A percentile compares a stretch with the other conserved stretches of the same genome.
Conservation (phyloP, 2,329 filamentous ascomycete species). For the Aspergillus awamori region DNA sequence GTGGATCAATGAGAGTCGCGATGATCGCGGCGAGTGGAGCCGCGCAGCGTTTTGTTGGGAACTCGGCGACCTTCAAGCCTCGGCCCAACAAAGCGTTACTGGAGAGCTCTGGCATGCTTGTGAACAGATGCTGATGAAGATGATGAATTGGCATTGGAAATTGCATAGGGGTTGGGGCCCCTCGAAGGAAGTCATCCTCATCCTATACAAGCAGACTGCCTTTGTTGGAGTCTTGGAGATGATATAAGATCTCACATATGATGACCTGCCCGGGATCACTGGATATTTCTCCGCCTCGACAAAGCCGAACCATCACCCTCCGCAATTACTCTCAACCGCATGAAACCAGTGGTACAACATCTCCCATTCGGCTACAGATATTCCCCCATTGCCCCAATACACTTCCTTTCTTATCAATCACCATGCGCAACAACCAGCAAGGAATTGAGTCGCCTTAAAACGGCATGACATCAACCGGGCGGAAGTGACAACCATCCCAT, state of each 20-base stretch:
- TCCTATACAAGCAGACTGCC: too few species aligned
- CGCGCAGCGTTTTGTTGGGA: constrained; percentile 22
- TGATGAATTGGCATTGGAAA: neutral
- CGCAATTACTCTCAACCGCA: too few species aligned
- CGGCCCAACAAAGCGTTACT: constrained; percentile 17
- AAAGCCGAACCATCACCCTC: too few species aligned
- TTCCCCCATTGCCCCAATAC: neutral
- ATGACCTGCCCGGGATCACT: neutral
- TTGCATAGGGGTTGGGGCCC: too few species aligned
- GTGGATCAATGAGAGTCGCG: constrained; percentile 8
- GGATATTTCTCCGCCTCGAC: neutral
- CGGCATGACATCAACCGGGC: neutral
- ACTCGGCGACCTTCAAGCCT: constrained; percentile 14
- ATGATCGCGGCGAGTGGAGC: constrained; percentile 16
- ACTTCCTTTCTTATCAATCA: neutral
- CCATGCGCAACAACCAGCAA: neutral
- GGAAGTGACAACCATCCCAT: neutral
- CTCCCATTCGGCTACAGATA: neutral
- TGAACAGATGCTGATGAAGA: neutral
- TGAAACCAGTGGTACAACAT: neutral
- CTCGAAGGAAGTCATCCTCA: too few species aligned
- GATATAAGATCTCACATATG: neutral
- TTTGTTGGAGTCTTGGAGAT: too few species aligned
- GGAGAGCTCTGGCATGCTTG: constrained; percentile 8
- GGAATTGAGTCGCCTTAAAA: neutral